These are phyloP conservation scores for Salisapilia sapeloensis DNA, from an alignment of 352 stramenopile genomes.

Conservation along the genomic window DNA sequence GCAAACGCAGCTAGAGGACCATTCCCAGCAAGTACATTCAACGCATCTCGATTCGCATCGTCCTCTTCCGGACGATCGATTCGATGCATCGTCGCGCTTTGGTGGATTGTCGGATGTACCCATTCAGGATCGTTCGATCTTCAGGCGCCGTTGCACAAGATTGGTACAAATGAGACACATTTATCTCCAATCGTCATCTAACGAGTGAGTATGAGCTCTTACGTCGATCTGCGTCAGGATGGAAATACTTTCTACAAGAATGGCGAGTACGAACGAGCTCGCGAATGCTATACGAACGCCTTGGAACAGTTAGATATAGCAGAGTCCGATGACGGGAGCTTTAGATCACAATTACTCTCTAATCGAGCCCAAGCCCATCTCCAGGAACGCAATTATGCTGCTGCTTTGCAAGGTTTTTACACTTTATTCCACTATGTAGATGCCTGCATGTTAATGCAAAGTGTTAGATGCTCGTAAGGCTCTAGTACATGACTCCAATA, in stretches of 20 bases:
- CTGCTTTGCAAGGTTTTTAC: slow-evolving; percentile 23
- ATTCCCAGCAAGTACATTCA: too few relatives aligned
- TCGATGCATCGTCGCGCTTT: too few relatives aligned
- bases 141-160: too few relatives aligned
- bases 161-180: too few relatives aligned
- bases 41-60: too few relatives aligned
- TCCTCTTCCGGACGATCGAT: too few relatives aligned
- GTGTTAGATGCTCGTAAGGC: slow-evolving; percentile 29
- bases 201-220: too few relatives aligned
- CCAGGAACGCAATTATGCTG: slow-evolving; percentile 55
- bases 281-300: slow-evolving; percentile 22
- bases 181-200: too few relatives aligned
- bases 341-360: slow-evolving; percentile 17
- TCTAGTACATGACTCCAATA: slow-evolving; percentile 26
- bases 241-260: slow-evolving; percentile 34
- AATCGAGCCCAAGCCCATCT: slow-evolving; percentile 55
- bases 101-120: too few relatives aligned
- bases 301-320: slow-evolving; percentile 8
- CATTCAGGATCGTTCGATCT: too few relatives aligned
- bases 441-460: background rate
- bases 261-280: slow-evolving; percentile 39
- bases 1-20: too few relatives aligned
- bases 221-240: slow-evolving; percentile 14
- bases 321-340: background rate
- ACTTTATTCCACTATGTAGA: background rate